Conservation (phyloP, 2,329 filamentous ascomycete species). For the Boeremia lycopersici region DNA sequence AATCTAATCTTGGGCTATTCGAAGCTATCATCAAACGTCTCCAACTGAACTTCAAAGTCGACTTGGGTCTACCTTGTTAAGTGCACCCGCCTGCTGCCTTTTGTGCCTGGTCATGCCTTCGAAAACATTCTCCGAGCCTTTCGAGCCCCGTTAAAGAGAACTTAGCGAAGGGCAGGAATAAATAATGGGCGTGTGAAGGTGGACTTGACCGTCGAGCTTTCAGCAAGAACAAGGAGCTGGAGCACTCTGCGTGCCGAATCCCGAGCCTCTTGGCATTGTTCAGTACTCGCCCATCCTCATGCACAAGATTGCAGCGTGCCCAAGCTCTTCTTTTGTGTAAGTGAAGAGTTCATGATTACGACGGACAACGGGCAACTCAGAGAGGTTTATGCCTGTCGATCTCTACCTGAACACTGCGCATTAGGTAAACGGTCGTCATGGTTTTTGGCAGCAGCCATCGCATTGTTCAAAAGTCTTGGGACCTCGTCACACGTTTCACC, state of each 20-base stretch:
- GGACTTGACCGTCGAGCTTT: neutral
- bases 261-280: slow-evolving; percentile 3
- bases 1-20: no score
- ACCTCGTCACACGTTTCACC: slow-evolving; percentile 9
- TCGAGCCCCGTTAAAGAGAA: no score
- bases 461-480: slow-evolving; percentile 7
- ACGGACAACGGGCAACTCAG: neutral
- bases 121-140: no score
- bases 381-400: neutral
- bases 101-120: no score
- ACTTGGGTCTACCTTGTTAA: no score
- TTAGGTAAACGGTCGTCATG: neutral
- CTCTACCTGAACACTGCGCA: neutral
- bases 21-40: no score
- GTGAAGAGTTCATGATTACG: neutral
- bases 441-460: neutral
- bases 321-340: neutral
- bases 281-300: neutral
- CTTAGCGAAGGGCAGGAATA: no score
- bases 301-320: neutral
- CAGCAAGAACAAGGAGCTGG: neutral
- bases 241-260: neutral
- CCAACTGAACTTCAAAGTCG: no score
- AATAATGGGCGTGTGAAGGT: no score
- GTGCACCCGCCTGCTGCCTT: no score